Percentiles rank a stretch among this genome's conserved stretches.
phyloP scores from a whole-genome alignment of 75 land plant genomes.

The Picea glauca region DNA sequence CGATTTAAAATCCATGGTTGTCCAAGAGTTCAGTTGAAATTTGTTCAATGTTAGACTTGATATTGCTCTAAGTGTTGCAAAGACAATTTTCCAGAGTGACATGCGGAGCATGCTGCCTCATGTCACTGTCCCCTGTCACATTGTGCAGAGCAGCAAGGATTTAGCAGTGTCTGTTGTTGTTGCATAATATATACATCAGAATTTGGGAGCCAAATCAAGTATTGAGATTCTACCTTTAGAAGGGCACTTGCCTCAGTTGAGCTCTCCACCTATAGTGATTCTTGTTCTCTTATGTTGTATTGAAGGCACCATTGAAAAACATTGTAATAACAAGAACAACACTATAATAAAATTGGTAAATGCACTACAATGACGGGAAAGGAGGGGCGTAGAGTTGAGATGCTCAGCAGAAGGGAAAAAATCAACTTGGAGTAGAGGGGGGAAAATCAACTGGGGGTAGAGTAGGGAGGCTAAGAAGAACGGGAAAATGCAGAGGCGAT shows the following conservation, averaged over 20 bases:
- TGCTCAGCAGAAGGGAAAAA: too few relatives aligned
- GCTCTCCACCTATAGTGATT: conserved; percentile 70
- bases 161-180: conserved; percentile 85
- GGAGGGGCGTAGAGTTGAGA: too few relatives aligned
- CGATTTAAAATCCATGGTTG: conserved; percentile 77
- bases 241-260: conserved; percentile 90
- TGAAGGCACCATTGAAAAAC: neutral
- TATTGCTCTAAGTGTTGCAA: conserved; percentile 71
- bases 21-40: neutral
- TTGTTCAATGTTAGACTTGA: conserved; percentile 34
- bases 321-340: too few relatives aligned
- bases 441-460: too few relatives aligned
- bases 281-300: conserved; percentile 66
- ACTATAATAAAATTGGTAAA: too few relatives aligned
- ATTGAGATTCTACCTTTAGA: conserved; percentile 79
- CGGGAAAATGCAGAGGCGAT: too few relatives aligned
- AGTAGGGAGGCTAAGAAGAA: too few relatives aligned
- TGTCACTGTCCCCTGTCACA: conserved; percentile 34
- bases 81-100: conserved; percentile 15
- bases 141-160: conserved; percentile 83
- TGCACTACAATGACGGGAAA: too few relatives aligned
- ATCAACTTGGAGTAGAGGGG: too few relatives aligned
- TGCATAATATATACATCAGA: conserved; percentile 63
- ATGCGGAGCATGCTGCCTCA: too few relatives aligned
- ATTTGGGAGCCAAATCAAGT: conserved; percentile 17